Evolutionary conservation across 2,329 filamentous ascomycete genomes (phyloP), one percentile per base, ranked within the genome.

Genomic region (Aspergillus pseudonomiae): DNA sequence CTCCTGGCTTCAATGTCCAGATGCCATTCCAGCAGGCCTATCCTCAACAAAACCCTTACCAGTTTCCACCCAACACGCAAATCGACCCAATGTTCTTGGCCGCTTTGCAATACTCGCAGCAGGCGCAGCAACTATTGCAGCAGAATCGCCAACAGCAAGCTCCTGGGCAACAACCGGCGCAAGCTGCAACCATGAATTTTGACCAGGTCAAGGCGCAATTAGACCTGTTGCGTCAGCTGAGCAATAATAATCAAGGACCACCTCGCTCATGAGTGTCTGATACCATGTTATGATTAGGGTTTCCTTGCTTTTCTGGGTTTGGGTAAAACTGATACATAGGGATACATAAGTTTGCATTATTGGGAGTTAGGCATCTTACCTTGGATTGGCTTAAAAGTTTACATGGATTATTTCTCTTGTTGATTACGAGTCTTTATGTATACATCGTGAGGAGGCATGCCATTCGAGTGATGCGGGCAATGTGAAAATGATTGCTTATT

Each of bases 21-120:
- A 73, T 77, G 53, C 78, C 78, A n/a, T 75, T 79, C 58, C 74
- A 78, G 57, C 77, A 78, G 61, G 69, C 72, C 21, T 75, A 75
- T 63, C 68, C 70, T 57, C 80, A 78, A 66, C 85, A 83, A 66
- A 79, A 84, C 57, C 75, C 80, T 7, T 77, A 77, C 60, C 73
- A 78, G 46, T 72, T 80, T 19, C 74, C 78, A 41, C 74, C 74
- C 53, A 78, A 82, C 65, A 78, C 83, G 11, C 85, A 85, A 67
- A 82, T 88, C 63, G 88, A 88, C 67, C 87, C 87, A 4, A 82
- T 84, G 1, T 84, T 89, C 71, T 80, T 89, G 63, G 82, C 84
- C 66, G 73, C 73, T 24, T 59, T 80, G 46, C 82, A 83, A 61
- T 79, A 80, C 26, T 28, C 26, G 26, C 26, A 28, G 3, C 26